Conservation (phyloP, 495 filamentous ascomycete species). For the Arthonia radiata region DNA sequence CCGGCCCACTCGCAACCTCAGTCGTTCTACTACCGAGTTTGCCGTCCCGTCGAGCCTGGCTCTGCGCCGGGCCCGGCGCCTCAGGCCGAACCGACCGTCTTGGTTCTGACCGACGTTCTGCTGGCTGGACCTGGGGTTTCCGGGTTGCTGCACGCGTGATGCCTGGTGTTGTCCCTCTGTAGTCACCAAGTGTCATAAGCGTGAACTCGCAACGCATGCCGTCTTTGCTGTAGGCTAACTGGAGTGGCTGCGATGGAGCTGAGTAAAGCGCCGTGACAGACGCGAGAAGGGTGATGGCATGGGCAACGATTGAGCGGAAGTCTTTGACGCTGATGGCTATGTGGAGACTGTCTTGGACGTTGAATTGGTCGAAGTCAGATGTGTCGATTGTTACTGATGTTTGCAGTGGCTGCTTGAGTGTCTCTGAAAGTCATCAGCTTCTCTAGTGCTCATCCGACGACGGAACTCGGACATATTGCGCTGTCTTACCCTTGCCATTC, state of each 20-base stretch:
- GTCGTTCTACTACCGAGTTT: conserved; percentile 5
- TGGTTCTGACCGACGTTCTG: conserved; percentile 1
- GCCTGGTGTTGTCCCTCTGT: conserved; percentile 20
- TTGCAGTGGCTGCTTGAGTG: conserved; percentile 80
- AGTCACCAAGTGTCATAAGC: conserved; percentile 81
- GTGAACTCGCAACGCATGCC: conserved; percentile 72
- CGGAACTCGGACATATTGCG: too few species aligned
- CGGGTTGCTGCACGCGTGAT: conserved; percentile 3
- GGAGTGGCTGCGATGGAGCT: conserved; percentile 55
- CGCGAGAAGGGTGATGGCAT: conserved; percentile 53
- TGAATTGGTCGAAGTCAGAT: conserved; percentile 63
- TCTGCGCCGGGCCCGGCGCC: not conserved
- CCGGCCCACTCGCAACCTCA: conserved; percentile 15
- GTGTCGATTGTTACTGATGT: conserved; percentile 74
- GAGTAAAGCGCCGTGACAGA: conserved; percentile 58
- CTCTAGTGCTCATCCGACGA: too few species aligned
- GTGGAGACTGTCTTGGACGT: conserved; percentile 55
- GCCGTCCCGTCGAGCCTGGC: conserved; percentile 3
- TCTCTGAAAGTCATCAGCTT: too few species aligned
- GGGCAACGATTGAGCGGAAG: conserved; percentile 68
- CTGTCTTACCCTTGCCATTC: conserved; percentile 44
- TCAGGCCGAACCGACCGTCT: conserved; percentile 7
- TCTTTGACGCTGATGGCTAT: conserved; percentile 84
- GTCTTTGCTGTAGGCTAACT: conserved; percentile 47
- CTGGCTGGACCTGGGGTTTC: conserved; percentile 3